Percentiles rank a stretch among this genome's conserved stretches.
phyloP scores from a whole-genome alignment of 106 monocot species.

The Agapanthus africanus region DNA sequence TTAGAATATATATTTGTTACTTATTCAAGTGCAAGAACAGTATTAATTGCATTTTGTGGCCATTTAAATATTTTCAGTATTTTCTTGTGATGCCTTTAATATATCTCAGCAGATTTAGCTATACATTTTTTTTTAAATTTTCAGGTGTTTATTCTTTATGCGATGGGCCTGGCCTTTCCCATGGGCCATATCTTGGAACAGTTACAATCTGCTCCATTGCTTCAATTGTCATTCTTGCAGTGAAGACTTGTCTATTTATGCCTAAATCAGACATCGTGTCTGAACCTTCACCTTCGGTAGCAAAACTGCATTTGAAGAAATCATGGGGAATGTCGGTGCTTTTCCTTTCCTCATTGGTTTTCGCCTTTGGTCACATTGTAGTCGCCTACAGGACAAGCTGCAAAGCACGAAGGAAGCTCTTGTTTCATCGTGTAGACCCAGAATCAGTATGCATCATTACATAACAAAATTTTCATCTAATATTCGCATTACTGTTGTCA shows the following conservation, averaged over 20 bases:
- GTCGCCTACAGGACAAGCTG: slow-evolving; percentile 75
- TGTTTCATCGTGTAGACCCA: slow-evolving; percentile 52
- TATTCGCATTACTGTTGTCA: too few species aligned
- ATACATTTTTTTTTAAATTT: slow-evolving; percentile 15
- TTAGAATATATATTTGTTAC: background rate
- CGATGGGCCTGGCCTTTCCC: slow-evolving; percentile 44
- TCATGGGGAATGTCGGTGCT: slow-evolving; percentile 69
- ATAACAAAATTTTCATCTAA: too few species aligned
- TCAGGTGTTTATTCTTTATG: slow-evolving; percentile 73
- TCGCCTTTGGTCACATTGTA: slow-evolving; percentile 77
- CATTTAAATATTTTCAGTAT: background rate
- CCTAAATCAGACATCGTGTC: slow-evolving; percentile 32
- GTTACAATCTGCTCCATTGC: slow-evolving; percentile 39
- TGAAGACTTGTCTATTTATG: slow-evolving; percentile 61
- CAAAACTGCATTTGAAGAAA: slow-evolving; percentile 49
- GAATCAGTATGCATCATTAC: too few species aligned
- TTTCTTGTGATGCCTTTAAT: background rate
- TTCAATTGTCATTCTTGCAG: slow-evolving; percentile 47
- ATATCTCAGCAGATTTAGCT: too few species aligned
- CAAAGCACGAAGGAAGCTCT: slow-evolving; percentile 62
- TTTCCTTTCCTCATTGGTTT: slow-evolving; percentile 78
- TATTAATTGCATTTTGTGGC: background rate
- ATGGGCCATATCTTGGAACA: slow-evolving; percentile 68
- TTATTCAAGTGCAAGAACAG: background rate
- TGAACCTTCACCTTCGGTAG: slow-evolving; percentile 23